Evolutionary conservation across 306 rosid species (phyloP).

Genomic region (Pachyrhizus erosus): DNA sequence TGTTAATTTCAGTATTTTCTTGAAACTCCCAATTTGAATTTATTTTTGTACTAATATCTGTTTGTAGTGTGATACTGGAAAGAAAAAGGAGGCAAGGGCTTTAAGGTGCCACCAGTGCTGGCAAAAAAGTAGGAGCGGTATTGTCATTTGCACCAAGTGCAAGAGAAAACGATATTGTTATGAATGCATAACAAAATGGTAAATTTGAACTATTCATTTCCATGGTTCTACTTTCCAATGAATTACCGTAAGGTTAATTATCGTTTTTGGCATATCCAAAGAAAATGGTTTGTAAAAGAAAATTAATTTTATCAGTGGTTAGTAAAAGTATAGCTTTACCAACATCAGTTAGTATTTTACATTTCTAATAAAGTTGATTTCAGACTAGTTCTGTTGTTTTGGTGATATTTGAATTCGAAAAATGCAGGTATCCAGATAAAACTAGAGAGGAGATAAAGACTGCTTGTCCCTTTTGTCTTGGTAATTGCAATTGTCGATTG

Average conservation of each 20-base stretch:
- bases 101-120: conserved; percentile 71
- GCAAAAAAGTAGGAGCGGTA: conserved; percentile 47
- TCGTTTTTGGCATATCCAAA: conserved; percentile 22
- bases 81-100: conserved; percentile 39
- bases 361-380: conserved; percentile 30
- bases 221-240: background rate
- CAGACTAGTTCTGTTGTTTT: conserved; percentile 31
- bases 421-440: conserved; percentile 64
- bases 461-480: conserved; percentile 65
- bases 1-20: conserved; percentile 23
- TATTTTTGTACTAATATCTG: conserved; percentile 35
- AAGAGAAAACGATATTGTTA: conserved; percentile 65
- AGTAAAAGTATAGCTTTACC: conserved; percentile 11
- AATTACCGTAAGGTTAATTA: conserved; percentile 7
- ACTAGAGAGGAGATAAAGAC: conserved; percentile 56
- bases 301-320: background rate
- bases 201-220: conserved; percentile 25
- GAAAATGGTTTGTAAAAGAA: background rate
- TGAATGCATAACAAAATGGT: conserved; percentile 72
- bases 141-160: conserved; percentile 59
- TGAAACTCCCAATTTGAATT: background rate
- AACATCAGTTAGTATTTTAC: conserved; percentile 22
- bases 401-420: conserved; percentile 38
- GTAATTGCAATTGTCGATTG: conserved; percentile 68
- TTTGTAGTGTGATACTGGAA: conserved; percentile 51